Evolutionary conservation across 2,329 filamentous ascomycete species (phyloP).

Genomic region (Lasiodiplodia hormozganensis): DNA sequence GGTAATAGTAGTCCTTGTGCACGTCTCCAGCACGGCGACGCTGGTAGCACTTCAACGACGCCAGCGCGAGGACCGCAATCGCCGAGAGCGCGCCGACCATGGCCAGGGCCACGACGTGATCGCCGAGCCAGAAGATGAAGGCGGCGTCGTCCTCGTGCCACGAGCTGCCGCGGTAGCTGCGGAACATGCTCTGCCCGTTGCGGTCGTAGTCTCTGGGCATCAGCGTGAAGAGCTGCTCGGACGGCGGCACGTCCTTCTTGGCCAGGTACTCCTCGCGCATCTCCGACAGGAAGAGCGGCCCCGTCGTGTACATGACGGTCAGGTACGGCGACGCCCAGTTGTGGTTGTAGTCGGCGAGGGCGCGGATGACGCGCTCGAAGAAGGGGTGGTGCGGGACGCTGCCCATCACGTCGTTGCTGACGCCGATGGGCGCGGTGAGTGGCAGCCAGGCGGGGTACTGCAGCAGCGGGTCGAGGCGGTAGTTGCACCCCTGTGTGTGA

Average conservation of each 20-base stretch:
- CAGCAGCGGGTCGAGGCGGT: slow-evolving; percentile 33
- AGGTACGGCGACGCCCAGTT: slow-evolving; percentile 38
- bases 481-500: slow-evolving; percentile 4
- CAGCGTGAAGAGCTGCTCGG: slow-evolving; percentile 32
- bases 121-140: slow-evolving; percentile 38
- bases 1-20: background rate
- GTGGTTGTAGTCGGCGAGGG: slow-evolving; percentile 31
- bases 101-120: background rate
- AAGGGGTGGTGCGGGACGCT: slow-evolving; percentile 35
- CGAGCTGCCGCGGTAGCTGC: slow-evolving; percentile 40
- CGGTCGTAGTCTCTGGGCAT: slow-evolving; percentile 40
- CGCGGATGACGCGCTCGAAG: slow-evolving; percentile 34
- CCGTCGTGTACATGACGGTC: slow-evolving; percentile 42
- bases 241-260: background rate
- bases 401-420: slow-evolving; percentile 39
- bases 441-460: slow-evolving; percentile 36
- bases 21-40: background rate
- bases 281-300: slow-evolving; percentile 39
- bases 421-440: slow-evolving; percentile 34
- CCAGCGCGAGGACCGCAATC: background rate
- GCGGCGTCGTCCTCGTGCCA: slow-evolving; percentile 42
- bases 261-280: slow-evolving; percentile 37
- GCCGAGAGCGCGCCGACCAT: background rate
- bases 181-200: slow-evolving; percentile 41
- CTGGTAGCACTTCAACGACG: background rate